These are phyloP conservation scores for Zygotorulaspora mrakii DNA, from an alignment of 1,139 yeast species.

Conservation along the genomic window DNA sequence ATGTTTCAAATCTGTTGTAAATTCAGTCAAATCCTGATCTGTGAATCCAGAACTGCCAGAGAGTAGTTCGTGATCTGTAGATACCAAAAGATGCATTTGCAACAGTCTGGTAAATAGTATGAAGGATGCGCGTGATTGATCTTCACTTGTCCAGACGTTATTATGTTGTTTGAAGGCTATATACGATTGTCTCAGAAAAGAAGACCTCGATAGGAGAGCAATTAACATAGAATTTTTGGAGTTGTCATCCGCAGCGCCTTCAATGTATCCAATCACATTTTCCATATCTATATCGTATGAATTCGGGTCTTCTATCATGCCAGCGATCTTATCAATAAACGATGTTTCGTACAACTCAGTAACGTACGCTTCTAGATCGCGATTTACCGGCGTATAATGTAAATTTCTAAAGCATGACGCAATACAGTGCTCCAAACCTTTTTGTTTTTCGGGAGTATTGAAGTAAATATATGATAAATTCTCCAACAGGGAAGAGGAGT, in stretches of 20 bases:
- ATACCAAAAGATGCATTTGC: constrained; percentile 57
- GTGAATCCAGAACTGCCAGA: constrained; percentile 43
- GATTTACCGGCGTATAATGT: constrained; percentile 6
- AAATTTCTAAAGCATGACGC: constrained; percentile 12
- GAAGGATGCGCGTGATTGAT: constrained; percentile 27
- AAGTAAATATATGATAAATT: constrained; percentile 14
- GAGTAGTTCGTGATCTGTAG: constrained; percentile 66
- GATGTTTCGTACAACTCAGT: constrained; percentile 11
- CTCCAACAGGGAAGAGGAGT: constrained; percentile 13
- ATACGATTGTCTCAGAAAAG: constrained; percentile 22
- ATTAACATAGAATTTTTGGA: constrained; percentile 26
- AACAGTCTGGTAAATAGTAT: constrained; percentile 46
- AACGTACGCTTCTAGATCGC: constrained; percentile 7
- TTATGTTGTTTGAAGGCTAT: constrained; percentile 8
- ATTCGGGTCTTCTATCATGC: constrained; percentile 8
- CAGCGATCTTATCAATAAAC: constrained; percentile 12
- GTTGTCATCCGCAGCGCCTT: constrained; percentile 23
- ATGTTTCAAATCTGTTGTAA: constrained; percentile 51
- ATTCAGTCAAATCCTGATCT: constrained; percentile 43
- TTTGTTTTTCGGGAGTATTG: constrained; percentile 1
- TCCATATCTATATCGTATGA: constrained; percentile 13
- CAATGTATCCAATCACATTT: constrained; percentile 24
- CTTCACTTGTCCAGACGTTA: constrained; percentile 34
- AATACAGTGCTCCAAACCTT: constrained; percentile 7
- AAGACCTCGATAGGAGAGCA: constrained; percentile 18